Evolutionary conservation across 352 stramenopile genomes (phyloP).

Genomic region (Globisporangium lucens): DNA sequence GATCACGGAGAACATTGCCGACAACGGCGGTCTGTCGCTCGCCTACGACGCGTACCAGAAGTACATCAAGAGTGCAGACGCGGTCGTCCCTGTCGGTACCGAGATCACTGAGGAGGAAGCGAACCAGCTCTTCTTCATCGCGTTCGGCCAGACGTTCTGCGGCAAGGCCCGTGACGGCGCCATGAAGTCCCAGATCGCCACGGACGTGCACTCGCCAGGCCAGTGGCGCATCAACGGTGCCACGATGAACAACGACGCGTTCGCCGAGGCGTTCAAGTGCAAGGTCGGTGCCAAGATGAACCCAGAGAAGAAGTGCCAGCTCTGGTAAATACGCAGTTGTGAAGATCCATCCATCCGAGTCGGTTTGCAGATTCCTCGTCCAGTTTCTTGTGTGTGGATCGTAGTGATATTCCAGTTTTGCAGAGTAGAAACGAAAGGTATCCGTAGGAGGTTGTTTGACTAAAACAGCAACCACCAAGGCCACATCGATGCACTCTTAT

Average conservation of each 20-base stretch:
- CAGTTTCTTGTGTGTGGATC: too few relatives aligned
- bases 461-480: too few relatives aligned
- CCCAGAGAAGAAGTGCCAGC: constrained; percentile 41
- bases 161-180: constrained; percentile 40
- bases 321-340: constrained; percentile 28
- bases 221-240: constrained; percentile 62
- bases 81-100: too few relatives aligned
- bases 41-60: constrained; percentile 53
- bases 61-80: constrained; percentile 16
- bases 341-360: too few relatives aligned
- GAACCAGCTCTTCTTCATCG: constrained; percentile 64
- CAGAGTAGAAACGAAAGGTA: too few relatives aligned
- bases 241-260: constrained; percentile 57
- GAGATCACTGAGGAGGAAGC: constrained; percentile 20
- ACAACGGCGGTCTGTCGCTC: constrained; percentile 61
- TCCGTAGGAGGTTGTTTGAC: too few relatives aligned
- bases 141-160: constrained; percentile 66
- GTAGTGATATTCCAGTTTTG: too few relatives aligned
- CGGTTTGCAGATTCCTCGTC: too few relatives aligned
- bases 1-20: constrained; percentile 73
- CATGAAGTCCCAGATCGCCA: constrained; percentile 31
- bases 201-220: constrained; percentile 40
- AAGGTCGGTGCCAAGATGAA: constrained; percentile 39
- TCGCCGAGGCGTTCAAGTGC: constrained; percentile 52
- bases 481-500: too few relatives aligned